Conservation (phyloP, 1,284 basidiomycete species). For the Tylopilus sp. region DNA sequence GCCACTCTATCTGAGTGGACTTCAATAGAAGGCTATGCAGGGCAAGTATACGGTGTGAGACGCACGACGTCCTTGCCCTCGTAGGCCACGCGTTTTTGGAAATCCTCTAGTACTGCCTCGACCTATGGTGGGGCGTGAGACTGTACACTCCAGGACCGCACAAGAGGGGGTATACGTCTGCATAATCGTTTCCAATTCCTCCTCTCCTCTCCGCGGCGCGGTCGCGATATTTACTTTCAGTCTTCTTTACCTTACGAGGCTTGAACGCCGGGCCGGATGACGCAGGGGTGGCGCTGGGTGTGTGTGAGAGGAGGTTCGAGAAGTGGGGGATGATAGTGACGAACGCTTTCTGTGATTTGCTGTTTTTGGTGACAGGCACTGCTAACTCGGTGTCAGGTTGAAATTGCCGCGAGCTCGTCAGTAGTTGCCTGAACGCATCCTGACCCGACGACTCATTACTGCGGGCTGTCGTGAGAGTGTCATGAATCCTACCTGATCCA, state of each 20-base stretch:
- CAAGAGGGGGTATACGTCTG: conserved; percentile 42
- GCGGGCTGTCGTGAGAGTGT: neutral
- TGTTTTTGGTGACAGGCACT: conserved; percentile 6
- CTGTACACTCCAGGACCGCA: neutral
- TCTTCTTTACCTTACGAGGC: conserved; percentile 70
- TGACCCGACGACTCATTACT: conserved; percentile 13
- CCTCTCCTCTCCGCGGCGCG: conserved; percentile 65
- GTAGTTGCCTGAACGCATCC: conserved; percentile 41
- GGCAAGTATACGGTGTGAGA: neutral
- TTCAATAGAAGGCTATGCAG: neutral
- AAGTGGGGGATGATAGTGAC: conserved; percentile 12
- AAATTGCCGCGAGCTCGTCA: conserved; percentile 27
- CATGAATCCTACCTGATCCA: conserved; percentile 27
- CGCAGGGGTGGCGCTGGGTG: conserved; percentile 33
- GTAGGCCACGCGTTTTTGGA: conserved; percentile 60
- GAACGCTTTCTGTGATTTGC: conserved; percentile 18
- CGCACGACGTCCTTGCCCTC: conserved; percentile 59
- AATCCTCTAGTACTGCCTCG: conserved; percentile 76
- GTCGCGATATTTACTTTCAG: conserved; percentile 58
- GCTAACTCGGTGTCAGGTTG: conserved; percentile 5
- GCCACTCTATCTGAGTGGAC: conserved; percentile 60
- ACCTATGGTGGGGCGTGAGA: conserved; percentile 44
- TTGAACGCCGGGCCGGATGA: conserved; percentile 61
- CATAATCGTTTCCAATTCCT: conserved; percentile 64
- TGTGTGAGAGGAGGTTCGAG: neutral